phyloP scores from a whole-genome alignment of 2,329 filamentous ascomycete genomes.

The Penicillium sp. region DNA sequence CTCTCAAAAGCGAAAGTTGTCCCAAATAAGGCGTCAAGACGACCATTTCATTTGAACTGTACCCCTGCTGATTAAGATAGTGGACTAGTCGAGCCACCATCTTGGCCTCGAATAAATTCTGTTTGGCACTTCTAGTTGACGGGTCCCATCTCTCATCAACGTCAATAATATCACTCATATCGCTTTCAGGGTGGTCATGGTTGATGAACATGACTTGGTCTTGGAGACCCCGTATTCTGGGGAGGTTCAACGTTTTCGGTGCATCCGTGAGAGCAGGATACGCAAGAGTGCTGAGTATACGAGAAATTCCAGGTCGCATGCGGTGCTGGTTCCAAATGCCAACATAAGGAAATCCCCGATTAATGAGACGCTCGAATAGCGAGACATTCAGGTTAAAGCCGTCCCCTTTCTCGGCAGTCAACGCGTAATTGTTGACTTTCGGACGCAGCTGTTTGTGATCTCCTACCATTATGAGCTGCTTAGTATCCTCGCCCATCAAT shows the following conservation, averaged over 20 bases:
- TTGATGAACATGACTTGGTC: conserved; percentile 62
- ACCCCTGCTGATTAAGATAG: conserved; percentile 69
- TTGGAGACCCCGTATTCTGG: conserved; percentile 53
- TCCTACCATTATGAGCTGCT: conserved; percentile 67
- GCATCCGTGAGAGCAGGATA: conserved; percentile 61
- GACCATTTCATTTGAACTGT: conserved; percentile 61
- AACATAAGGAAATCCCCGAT: not conserved
- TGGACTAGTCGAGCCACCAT: conserved; percentile 63
- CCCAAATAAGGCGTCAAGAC: conserved; percentile 70
- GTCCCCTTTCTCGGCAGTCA: conserved; percentile 62
- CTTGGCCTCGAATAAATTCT: conserved; percentile 61
- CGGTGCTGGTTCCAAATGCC: not conserved
- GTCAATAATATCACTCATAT: conserved; percentile 46
- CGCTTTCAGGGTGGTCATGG: conserved; percentile 54
- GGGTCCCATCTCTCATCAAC: conserved; percentile 36
- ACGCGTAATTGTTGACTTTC: conserved; percentile 55
- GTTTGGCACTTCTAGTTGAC: conserved; percentile 51
- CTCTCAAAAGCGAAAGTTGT: conserved; percentile 58
- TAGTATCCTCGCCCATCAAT: conserved; percentile 51
- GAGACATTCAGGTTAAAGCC: not conserved
- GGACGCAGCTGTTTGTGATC: conserved; percentile 71
- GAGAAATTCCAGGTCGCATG: conserved; percentile 59
- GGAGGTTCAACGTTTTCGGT: conserved; percentile 45
- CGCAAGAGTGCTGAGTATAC: conserved; percentile 53
- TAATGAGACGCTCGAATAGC: not conserved